Percentiles rank a stretch among this genome's conserved stretches.
Evolutionary conservation across 2,329 filamentous ascomycete genomes (phyloP).

Genomic region (Exophiala oligosperma): DNA sequence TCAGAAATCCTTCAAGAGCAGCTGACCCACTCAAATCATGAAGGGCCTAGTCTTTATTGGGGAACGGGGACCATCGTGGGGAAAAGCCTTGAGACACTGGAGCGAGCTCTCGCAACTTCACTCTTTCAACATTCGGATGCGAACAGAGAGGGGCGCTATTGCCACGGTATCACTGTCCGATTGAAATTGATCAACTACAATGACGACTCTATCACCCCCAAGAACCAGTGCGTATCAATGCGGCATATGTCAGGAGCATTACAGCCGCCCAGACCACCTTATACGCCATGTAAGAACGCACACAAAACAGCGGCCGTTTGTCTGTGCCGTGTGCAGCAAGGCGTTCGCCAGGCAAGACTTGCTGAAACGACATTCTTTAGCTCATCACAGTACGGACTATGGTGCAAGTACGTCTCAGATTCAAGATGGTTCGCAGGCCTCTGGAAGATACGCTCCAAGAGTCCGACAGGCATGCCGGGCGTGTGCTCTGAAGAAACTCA

Average conservation of each 20-base stretch:
- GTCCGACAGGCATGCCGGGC: conserved; percentile 54
- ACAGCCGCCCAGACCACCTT: conserved; percentile 54
- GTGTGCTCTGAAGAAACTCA: conserved; percentile 53
- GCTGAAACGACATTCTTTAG: conserved; percentile 50
- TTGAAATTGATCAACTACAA: background rate
- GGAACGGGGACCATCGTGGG: too few relatives aligned
- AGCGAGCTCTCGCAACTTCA: too few relatives aligned
- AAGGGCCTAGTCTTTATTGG: too few relatives aligned
- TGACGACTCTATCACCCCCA: background rate
- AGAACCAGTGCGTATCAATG: conserved; percentile 38
- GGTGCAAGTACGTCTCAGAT: conserved; percentile 27
- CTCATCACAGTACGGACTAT: conserved; percentile 37
- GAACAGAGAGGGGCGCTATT: background rate
- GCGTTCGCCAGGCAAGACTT: conserved; percentile 43
- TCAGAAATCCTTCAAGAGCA: too few relatives aligned
- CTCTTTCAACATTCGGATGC: background rate
- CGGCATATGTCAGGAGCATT: conserved; percentile 53
- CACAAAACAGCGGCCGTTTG: conserved; percentile 36
- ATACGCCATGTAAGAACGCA: conserved; percentile 55
- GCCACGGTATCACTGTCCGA: background rate
- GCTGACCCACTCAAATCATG: too few relatives aligned
- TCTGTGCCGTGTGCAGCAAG: conserved; percentile 36
- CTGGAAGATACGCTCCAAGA: conserved; percentile 21
- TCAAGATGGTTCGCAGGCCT: conserved; percentile 18
- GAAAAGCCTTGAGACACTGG: too few relatives aligned